Conservation (phyloP, 2,329 filamentous ascomycete species). For the Pseudopithomyces chartarum region DNA sequence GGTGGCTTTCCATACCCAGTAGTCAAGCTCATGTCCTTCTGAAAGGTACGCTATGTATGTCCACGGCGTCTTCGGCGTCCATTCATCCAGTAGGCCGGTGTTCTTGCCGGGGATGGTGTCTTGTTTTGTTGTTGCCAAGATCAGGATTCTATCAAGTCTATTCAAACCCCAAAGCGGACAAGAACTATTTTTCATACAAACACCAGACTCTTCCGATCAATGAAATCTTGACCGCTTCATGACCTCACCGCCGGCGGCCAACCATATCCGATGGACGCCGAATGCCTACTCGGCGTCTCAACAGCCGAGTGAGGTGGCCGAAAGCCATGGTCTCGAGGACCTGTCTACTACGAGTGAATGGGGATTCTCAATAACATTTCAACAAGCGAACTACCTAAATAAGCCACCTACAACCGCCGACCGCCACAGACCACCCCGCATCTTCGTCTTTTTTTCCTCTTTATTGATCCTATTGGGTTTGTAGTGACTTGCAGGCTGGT, state of each 20-base stretch:
- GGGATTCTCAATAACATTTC: background rate
- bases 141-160: constrained; percentile 30
- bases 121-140: constrained; percentile 23
- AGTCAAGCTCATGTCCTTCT: background rate
- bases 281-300: background rate
- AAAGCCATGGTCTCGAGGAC: background rate
- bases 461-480: background rate
- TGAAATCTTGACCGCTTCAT: background rate
- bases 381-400: background rate
- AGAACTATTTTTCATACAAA: constrained; percentile 11
- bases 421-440: background rate
- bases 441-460: constrained; percentile 1
- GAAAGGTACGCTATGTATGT: background rate
- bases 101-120: background rate
- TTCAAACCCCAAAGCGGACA: constrained; percentile 34
- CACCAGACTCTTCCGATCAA: constrained; percentile 20
- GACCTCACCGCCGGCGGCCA: background rate
- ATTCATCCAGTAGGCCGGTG: constrained; percentile 1
- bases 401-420: background rate
- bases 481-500: background rate
- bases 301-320: background rate
- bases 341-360: background rate
- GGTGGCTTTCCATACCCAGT: background rate
- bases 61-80: background rate
- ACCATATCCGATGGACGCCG: background rate